Percentiles rank a stretch among this genome's conserved stretches.
phyloP scores from a whole-genome alignment of 352 stramenopile species.

The Phytophthora agathidicida region DNA sequence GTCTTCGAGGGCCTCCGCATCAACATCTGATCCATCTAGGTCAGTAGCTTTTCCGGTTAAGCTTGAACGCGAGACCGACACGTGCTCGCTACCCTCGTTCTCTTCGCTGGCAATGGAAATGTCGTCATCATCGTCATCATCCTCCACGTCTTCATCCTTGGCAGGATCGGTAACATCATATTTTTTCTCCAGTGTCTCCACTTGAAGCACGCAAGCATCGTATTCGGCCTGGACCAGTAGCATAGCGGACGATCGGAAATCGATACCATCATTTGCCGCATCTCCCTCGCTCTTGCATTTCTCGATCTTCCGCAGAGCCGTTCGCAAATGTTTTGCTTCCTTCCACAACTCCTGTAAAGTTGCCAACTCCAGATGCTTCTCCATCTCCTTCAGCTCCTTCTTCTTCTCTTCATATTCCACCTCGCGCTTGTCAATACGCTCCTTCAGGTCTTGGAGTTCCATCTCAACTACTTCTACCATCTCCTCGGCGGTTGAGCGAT shows the following conservation, averaged over 20 bases:
- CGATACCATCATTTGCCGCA: constrained; percentile 57
- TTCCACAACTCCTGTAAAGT: constrained; percentile 81
- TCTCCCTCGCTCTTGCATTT: constrained; percentile 71
- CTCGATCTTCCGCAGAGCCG: constrained; percentile 67
- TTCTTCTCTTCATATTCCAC: constrained; percentile 80
- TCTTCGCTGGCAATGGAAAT: constrained; percentile 57
- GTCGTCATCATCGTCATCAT: constrained; percentile 56
- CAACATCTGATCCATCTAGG: constrained; percentile 29
- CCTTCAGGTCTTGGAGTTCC: constrained; percentile 80
- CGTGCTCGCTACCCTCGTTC: constrained; percentile 24
- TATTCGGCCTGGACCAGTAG: constrained; percentile 81
- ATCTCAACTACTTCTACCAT: constrained; percentile 86
- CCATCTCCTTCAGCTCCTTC: constrained; percentile 72
- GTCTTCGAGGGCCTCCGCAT: constrained; percentile 37
- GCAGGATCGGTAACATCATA: constrained; percentile 65
- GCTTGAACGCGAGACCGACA: constrained; percentile 21
- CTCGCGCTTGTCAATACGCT: constrained; percentile 73
- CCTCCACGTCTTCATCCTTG: constrained; percentile 60
- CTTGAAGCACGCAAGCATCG: constrained; percentile 65
- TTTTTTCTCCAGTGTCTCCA: constrained; percentile 73
- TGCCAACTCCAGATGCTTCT: constrained; percentile 77
- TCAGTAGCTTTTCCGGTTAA: constrained; percentile 27
- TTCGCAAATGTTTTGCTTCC: constrained; percentile 65
- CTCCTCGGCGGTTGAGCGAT: constrained; percentile 77
- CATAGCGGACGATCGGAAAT: constrained; percentile 72